phyloP scores from a whole-genome alignment of 2,329 filamentous ascomycete genomes.

The Talaromyces sp. region DNA sequence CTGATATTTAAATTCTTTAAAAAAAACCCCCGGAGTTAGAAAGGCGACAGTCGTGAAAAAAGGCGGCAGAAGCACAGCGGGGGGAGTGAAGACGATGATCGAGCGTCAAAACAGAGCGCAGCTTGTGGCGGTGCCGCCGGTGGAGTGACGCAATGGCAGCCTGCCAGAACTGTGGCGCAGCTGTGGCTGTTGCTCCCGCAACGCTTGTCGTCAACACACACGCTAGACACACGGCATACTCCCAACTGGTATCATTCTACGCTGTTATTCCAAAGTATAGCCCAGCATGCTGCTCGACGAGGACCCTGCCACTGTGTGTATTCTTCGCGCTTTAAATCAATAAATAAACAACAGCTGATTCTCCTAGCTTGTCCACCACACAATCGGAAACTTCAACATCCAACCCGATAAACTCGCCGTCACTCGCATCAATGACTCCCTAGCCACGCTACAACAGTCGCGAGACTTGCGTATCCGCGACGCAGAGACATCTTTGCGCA shows the following conservation, averaged over 20 bases:
- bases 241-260: background rate
- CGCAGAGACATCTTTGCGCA: constrained; percentile 62
- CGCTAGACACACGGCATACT: background rate
- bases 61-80: background rate
- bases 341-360: background rate
- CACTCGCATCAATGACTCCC: constrained; percentile 75
- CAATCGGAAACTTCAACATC: constrained; percentile 93
- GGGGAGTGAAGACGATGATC: background rate
- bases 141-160: background rate
- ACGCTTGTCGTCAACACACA: constrained; percentile 18
- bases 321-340: background rate
- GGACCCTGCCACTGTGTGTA: constrained; percentile 74
- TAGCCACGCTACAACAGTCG: constrained; percentile 76
- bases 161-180: constrained; percentile 26
- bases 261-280: constrained; percentile 5
- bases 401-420: constrained; percentile 80
- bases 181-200: constrained; percentile 38
- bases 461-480: constrained; percentile 73
- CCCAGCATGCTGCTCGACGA: constrained; percentile 87
- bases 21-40: background rate
- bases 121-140: background rate
- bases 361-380: constrained; percentile 78
- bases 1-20: no score
- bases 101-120: background rate
- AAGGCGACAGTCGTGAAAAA: background rate